These are phyloP conservation scores for Penicillium brevicompactum DNA, from an alignment of 2,329 filamentous ascomycete species.

Conservation along the genomic window DNA sequence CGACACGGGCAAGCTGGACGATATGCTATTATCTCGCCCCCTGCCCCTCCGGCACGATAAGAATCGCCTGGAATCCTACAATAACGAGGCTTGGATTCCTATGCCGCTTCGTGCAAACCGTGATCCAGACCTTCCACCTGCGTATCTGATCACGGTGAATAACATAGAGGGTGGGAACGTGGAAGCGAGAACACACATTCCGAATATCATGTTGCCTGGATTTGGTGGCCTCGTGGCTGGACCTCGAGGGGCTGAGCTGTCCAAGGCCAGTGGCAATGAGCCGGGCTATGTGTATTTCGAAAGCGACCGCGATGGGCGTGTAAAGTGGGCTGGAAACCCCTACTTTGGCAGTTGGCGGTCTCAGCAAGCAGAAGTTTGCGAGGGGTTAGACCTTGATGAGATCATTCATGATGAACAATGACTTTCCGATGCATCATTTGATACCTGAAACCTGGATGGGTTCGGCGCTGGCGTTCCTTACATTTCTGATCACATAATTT, in stretches of 20 bases:
- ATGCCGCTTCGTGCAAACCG: slow-evolving; percentile 38
- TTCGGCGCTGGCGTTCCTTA: slow-evolving; percentile 12
- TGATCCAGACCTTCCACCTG: slow-evolving; percentile 34
- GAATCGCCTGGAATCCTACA: slow-evolving; percentile 36
- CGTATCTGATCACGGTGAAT: slow-evolving; percentile 42
- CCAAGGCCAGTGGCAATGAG: slow-evolving; percentile 7
- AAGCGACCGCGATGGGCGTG: slow-evolving; percentile 35
- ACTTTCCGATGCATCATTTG: slow-evolving; percentile 12
- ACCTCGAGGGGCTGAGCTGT: slow-evolving; percentile 19
- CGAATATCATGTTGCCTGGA: slow-evolving; percentile 34
- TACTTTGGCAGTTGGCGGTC: slow-evolving; percentile 42
- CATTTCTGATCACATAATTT: neutral
- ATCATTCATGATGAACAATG: slow-evolving; percentile 24
- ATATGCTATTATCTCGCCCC: slow-evolving; percentile 38
- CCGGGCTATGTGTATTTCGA: slow-evolving; percentile 47
- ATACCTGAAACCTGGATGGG: neutral
- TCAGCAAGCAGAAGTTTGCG: slow-evolving; percentile 39
- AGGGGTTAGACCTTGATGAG: slow-evolving; percentile 37
- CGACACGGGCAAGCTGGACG: slow-evolving; percentile 41
- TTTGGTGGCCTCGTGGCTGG: slow-evolving; percentile 37
- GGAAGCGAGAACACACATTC: slow-evolving; percentile 42
- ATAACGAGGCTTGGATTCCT: slow-evolving; percentile 42
- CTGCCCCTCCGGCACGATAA: slow-evolving; percentile 37
- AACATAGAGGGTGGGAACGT: slow-evolving; percentile 35
- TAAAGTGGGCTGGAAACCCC: slow-evolving; percentile 35